Conservation (phyloP, 2,329 filamentous ascomycete species). For the Juglanconis juglandina region DNA sequence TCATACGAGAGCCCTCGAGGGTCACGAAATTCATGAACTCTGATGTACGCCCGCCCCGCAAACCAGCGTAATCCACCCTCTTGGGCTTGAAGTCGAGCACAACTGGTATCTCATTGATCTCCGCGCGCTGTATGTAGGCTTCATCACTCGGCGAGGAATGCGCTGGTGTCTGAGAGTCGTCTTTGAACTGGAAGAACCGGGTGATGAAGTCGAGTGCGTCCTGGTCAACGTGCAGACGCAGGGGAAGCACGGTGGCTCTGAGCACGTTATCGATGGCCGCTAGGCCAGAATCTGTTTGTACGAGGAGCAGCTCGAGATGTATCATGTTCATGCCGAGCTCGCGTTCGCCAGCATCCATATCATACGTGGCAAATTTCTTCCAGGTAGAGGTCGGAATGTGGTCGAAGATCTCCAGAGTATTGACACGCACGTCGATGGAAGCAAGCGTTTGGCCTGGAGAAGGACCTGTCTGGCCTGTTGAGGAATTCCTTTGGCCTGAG, state of each 20-base stretch:
- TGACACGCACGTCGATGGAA: conserved; percentile 78
- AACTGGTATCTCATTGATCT: conserved; percentile 78
- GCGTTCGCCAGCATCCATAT: conserved; percentile 79
- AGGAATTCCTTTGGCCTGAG: conserved; percentile 33
- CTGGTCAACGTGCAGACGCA: conserved; percentile 92
- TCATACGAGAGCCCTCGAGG: conserved; percentile 82
- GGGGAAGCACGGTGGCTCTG: conserved; percentile 72
- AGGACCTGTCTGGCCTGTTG: conserved; percentile 63
- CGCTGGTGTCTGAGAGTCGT: conserved; percentile 57
- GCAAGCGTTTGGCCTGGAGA: conserved; percentile 71
- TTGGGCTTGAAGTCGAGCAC: conserved; percentile 96
- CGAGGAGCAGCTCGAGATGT: conserved; percentile 81
- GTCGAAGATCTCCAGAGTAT: conserved; percentile 86
- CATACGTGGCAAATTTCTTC: conserved; percentile 96
- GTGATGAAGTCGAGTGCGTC: conserved; percentile 96
- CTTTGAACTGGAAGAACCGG: conserved; percentile 96
- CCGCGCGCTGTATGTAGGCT: conserved; percentile 85
- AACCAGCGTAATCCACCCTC: conserved; percentile 88
- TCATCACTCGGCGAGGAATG: conserved; percentile 64
- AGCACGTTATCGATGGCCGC: conserved; percentile 88
- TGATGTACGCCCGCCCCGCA: conserved; percentile 88
- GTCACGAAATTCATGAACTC: conserved; percentile 99
- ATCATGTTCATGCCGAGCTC: conserved; percentile 87
- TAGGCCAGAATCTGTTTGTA: conserved; percentile 78
- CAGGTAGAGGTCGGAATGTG: conserved; percentile 93